Evolutionary conservation across 2,329 filamentous ascomycete species (phyloP), one percentile per base, ranked within the genome.

Genomic region (Exophiala sp.): DNA sequence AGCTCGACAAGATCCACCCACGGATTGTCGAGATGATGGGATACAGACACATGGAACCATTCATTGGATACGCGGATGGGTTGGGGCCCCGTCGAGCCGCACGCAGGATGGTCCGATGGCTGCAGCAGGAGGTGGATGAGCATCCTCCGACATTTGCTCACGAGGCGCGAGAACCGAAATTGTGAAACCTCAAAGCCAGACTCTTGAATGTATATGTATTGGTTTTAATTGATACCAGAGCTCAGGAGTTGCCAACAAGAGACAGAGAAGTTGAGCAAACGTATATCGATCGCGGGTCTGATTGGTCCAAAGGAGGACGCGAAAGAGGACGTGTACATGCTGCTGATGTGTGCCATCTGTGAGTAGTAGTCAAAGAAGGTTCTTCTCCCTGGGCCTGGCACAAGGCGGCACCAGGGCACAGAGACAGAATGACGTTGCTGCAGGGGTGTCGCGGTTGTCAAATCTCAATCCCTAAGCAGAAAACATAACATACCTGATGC

Each of bases 11-110:
- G 30, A 65, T 66, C 21, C 58, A 61, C 10, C 58, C 58, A 11
- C 48, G 56, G 5, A 65, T 66, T 32, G 63, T 66, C 21, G 59
- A 62, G 22, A 62, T 66, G 64, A 65, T 66, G 64, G 64, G 64
- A n/a, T 66, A 66, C 41, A 62, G 52, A 35, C 52, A 63, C 23
- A 63, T 61, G 46, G 45, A 54, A 32, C 64, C 63, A 1, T 66
- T 66, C 37, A 63, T 66, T 44, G 64, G 64, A 21, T 65, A 66
- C 47, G 63, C 60, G 7, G 63, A 65, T 35, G 63, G 62, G 13
- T 43, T 64, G 35, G 63, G 59, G 14, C 63, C 63, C 11, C 48
- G 59, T 30, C 59, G 58, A 41, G 63, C 60, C 3, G 60, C 57
- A 21, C 48, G 53, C 22, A 53, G 63, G 42, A 63, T 65, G 63